These are phyloP conservation scores for Penicillium italicum DNA, from an alignment of 2,329 filamentous ascomycete species.

Conservation along the genomic window DNA sequence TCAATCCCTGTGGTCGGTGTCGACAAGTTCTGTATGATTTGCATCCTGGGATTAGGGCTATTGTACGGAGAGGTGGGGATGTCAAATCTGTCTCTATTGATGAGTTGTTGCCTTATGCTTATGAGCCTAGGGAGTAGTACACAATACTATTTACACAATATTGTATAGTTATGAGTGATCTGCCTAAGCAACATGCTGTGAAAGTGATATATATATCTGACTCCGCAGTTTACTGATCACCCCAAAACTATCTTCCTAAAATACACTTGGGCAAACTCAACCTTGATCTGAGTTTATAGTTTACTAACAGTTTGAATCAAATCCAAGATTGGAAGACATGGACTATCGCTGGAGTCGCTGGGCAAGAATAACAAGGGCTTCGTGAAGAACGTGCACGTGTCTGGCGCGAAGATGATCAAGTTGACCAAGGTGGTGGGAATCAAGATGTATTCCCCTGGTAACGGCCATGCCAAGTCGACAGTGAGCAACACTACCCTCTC, in stretches of 20 bases:
- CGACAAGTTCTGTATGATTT: conserved; percentile 28
- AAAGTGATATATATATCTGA: neutral
- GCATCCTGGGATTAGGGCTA: conserved; percentile 24
- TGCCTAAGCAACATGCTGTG: neutral
- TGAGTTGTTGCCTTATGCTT: conserved; percentile 1
- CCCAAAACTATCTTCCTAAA: conserved; percentile 24
- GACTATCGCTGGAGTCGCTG: conserved; percentile 48
- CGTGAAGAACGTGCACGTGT: conserved; percentile 45
- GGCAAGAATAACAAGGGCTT: conserved; percentile 41
- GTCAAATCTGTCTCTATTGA: neutral
- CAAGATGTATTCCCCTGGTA: conserved; percentile 45
- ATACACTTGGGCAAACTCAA: neutral
- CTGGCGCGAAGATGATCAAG: conserved; percentile 40
- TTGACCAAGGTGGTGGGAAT: conserved; percentile 48
- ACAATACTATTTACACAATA: neutral
- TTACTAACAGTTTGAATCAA: conserved; percentile 12
- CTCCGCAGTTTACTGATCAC: neutral
- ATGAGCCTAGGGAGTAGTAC: neutral
- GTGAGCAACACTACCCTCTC: conserved; percentile 45
- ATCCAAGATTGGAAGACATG: conserved; percentile 43
- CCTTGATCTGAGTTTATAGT: neutral
- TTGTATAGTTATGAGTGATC: neutral
- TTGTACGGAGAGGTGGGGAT: conserved; percentile 14
- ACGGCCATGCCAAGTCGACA: conserved; percentile 35
- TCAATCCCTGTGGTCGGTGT: conserved; percentile 30